phyloP scores from a whole-genome alignment of 331 rosid species.

The Telfairia occidentalis region DNA sequence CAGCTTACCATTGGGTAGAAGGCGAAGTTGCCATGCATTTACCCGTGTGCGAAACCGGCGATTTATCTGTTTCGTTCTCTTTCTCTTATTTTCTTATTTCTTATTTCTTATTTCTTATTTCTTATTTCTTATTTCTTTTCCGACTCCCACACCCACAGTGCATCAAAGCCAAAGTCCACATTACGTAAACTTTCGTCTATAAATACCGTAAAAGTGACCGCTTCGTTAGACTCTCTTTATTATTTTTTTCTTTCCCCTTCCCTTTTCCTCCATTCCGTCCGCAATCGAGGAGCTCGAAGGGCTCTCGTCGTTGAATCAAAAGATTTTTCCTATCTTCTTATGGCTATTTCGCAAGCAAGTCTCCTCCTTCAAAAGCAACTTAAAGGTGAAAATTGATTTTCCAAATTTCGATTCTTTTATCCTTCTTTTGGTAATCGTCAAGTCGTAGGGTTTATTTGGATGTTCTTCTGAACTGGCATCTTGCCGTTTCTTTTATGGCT shows the following conservation, averaged over 20 bases:
- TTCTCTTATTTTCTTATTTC: neutral
- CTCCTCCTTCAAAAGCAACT: constrained; percentile 14
- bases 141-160: neutral
- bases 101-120: too few species aligned
- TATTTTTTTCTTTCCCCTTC: neutral
- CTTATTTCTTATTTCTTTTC: too few species aligned
- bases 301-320: constrained; percentile 6
- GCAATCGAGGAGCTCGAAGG: constrained; percentile 9
- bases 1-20: neutral
- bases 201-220: neutral
- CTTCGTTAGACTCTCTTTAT: neutral
- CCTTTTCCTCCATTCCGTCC: neutral
- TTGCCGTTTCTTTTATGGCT: constrained; percentile 9
- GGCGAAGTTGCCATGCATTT: neutral
- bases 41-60: neutral
- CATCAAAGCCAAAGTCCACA: neutral
- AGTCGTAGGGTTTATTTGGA: constrained; percentile 12
- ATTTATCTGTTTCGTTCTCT: neutral
- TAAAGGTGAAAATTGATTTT: neutral
- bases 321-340: neutral
- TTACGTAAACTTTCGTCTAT: neutral
- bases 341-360: constrained; percentile 13
- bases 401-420: neutral
- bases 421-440: neutral
- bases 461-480: neutral